Evolutionary conservation across 2,329 filamentous ascomycete species (phyloP).

Genomic region (Neonectria magnoliae): DNA sequence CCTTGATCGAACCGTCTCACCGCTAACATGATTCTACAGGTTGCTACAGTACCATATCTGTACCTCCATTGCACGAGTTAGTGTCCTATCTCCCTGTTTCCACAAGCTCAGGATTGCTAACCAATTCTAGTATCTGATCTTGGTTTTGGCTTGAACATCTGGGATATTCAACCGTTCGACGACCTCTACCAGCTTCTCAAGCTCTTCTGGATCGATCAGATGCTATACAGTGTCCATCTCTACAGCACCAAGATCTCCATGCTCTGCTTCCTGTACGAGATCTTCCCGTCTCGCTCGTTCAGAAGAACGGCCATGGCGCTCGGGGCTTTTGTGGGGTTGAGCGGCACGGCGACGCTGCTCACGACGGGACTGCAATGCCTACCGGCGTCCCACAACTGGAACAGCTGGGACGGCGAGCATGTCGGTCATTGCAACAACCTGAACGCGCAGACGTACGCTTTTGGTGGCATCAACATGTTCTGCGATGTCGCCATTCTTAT

Average conservation of each 20-base stretch:
- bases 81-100: neutral
- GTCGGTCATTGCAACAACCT: constrained; percentile 30
- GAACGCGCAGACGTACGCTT: constrained; percentile 33
- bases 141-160: constrained; percentile 31
- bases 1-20: neutral
- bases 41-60: constrained; percentile 31
- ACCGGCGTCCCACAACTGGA: constrained; percentile 30
- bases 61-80: constrained; percentile 26
- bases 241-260: constrained; percentile 36
- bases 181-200: constrained; percentile 28
- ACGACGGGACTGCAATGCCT: constrained; percentile 32
- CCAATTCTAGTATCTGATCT: constrained; percentile 24
- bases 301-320: constrained; percentile 20
- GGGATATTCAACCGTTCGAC: constrained; percentile 29
- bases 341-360: constrained; percentile 25
- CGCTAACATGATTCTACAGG: constrained; percentile 4
- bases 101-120: neutral
- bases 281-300: constrained; percentile 26
- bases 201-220: constrained; percentile 36
- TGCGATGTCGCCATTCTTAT: constrained; percentile 28
- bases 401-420: constrained; percentile 30
- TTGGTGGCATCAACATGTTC: constrained; percentile 33
- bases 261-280: constrained; percentile 28
- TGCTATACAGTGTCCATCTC: constrained; percentile 34
- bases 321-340: constrained; percentile 22